Evolutionary conservation across 345 rosid species (phyloP).

Genomic region (Gossypium rotundifolium): DNA sequence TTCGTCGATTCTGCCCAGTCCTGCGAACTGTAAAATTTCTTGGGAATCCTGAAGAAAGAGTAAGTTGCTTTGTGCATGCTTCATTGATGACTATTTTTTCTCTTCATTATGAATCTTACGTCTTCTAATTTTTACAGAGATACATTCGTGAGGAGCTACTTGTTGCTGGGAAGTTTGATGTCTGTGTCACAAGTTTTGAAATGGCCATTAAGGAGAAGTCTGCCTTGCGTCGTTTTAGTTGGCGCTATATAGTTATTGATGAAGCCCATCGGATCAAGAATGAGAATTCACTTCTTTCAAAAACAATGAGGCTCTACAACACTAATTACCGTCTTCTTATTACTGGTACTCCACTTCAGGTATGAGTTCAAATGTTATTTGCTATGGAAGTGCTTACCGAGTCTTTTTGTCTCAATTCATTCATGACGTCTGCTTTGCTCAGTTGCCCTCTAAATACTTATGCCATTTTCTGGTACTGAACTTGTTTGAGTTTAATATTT

Average conservation of each 20-base stretch:
- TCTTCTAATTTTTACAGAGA: slow-evolving; percentile 40
- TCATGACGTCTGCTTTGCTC: not conserved
- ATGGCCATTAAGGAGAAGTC: slow-evolving; percentile 99
- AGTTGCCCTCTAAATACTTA: not conserved
- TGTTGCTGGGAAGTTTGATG: slow-evolving; percentile 97
- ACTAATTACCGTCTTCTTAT: slow-evolving; percentile 93
- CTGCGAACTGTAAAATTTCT: slow-evolving; percentile 92
- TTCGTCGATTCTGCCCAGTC: slow-evolving; percentile 85
- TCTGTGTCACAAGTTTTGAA: slow-evolving; percentile 97
- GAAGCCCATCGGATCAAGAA: slow-evolving; percentile 97
- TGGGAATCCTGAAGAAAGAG: slow-evolving; percentile 98
- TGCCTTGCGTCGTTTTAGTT: slow-evolving; percentile 84
- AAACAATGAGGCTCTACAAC: slow-evolving; percentile 84
- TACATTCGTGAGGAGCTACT: slow-evolving; percentile 87
- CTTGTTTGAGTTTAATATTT: not conserved
- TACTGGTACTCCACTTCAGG: slow-evolving; percentile 99
- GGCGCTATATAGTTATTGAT: slow-evolving; percentile 96
- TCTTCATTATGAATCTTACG: not conserved
- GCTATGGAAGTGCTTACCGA: not conserved
- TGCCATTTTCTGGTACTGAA: not conserved
- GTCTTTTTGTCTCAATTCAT: not conserved
- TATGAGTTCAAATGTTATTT: slow-evolving; percentile 20
- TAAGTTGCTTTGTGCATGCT: slow-evolving; percentile 23
- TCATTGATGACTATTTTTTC: not conserved
- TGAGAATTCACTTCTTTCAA: slow-evolving; percentile 93